Conservation (phyloP, 139 green algal genomes). For the Micractinium sp. region DNA sequence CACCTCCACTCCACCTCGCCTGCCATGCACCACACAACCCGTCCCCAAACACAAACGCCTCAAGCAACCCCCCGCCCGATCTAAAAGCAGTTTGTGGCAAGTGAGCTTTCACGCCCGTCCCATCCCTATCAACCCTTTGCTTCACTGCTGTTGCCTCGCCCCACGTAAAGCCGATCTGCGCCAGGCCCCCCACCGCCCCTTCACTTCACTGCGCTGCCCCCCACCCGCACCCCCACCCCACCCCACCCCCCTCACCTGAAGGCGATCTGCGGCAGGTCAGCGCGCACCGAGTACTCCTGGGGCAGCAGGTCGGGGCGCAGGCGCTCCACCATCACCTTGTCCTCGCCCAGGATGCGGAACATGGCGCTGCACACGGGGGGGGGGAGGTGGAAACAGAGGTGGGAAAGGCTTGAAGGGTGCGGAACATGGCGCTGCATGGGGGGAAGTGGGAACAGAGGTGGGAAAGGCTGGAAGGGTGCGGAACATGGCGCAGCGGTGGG, state of each 20-base stretch:
- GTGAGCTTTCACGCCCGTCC: too few relatives aligned
- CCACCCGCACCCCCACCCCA: background rate
- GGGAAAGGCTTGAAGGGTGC: background rate
- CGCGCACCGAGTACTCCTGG: constrained; percentile 59
- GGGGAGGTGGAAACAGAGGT: background rate
- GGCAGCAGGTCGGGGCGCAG: constrained; percentile 68
- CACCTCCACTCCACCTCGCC: too few relatives aligned
- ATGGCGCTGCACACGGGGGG: constrained; percentile 55
- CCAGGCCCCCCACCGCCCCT: too few relatives aligned
- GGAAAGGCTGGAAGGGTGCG: constrained; percentile 40
- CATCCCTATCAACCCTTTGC: too few relatives aligned
- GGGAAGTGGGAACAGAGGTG: background rate
- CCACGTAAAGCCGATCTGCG: too few relatives aligned
- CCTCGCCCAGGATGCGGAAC: constrained; percentile 82
- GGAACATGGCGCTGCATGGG: background rate
- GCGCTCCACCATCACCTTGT: constrained; percentile 86
- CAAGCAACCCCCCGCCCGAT: too few relatives aligned
- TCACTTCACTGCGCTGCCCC: too few relatives aligned
- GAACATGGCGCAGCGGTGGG: constrained; percentile 79
- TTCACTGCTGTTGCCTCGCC: too few relatives aligned
- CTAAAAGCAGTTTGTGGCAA: too few relatives aligned
- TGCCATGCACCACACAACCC: too few relatives aligned
- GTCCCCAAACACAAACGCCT: too few relatives aligned
- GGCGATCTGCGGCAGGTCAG: constrained; percentile 70
- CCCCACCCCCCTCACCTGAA: constrained; percentile 59